Evolutionary conservation across 1,284 basidiomycete genomes (phyloP).

Genomic region (Leccinum pachyderme): DNA sequence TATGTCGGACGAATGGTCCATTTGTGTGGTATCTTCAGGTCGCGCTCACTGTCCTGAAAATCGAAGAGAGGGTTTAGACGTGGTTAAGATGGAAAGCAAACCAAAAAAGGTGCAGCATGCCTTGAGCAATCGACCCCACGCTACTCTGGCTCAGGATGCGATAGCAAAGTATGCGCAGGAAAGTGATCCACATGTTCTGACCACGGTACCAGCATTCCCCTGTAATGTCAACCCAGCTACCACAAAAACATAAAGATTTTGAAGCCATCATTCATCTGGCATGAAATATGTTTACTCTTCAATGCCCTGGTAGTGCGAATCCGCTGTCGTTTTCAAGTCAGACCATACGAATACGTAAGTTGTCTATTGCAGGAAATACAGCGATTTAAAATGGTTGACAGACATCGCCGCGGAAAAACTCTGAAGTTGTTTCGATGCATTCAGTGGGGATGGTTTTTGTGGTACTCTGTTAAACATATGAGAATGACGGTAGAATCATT

Average conservation of each 20-base stretch:
- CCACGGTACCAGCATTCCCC: not conserved
- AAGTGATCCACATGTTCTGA: not conserved
- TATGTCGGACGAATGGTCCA: not conserved
- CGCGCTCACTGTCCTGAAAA: not conserved
- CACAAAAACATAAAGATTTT: not conserved
- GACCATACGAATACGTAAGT: constrained; percentile 1
- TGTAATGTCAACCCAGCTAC: constrained; percentile 4
- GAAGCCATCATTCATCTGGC: not conserved
- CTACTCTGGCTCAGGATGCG: not conserved
- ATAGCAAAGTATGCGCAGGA: not conserved
- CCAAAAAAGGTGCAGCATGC: not conserved
- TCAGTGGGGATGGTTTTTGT: constrained; percentile 84
- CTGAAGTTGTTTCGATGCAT: constrained; percentile 1
- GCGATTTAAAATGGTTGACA: constrained; percentile 14
- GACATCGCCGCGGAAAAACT: not conserved
- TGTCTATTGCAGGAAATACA: constrained; percentile 28
- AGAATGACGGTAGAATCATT: constrained; percentile 18
- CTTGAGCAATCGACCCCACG: not conserved
- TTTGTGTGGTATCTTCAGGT: not conserved
- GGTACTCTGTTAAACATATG: constrained; percentile 59
- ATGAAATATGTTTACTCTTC: constrained; percentile 1
- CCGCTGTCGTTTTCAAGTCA: not conserved
- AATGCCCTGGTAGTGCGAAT: not conserved
- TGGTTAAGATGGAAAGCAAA: not conserved
- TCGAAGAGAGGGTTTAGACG: not conserved